Percentiles rank a stretch among this genome's conserved stretches.
Evolutionary conservation across 1,284 basidiomycete species (phyloP).

Genomic region (Fomitopsis betulina): DNA sequence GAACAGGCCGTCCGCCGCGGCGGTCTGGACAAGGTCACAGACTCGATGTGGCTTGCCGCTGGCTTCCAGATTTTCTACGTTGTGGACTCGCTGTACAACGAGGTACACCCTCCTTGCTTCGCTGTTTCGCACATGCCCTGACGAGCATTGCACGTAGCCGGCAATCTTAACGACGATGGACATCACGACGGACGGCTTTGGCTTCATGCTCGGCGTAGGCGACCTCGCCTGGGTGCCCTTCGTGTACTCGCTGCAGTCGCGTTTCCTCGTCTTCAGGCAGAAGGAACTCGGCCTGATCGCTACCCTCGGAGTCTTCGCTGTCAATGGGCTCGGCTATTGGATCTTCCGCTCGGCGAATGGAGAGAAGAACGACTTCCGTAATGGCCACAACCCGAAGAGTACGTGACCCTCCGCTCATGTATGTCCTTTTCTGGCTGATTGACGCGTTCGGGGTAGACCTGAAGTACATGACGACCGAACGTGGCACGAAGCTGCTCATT

Average conservation of each 20-base stretch:
- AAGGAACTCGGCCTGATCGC: slow-evolving; percentile 72
- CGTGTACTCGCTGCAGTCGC: slow-evolving; percentile 90
- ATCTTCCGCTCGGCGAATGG: slow-evolving; percentile 89
- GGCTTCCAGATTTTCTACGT: slow-evolving; percentile 90
- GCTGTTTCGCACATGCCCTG: not conserved
- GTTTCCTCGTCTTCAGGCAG: slow-evolving; percentile 88
- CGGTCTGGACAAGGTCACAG: slow-evolving; percentile 68
- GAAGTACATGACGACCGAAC: slow-evolving; percentile 77
- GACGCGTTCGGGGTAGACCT: slow-evolving; percentile 48
- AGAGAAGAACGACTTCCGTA: slow-evolving; percentile 96
- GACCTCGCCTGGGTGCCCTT: slow-evolving; percentile 96
- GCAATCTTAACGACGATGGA: slow-evolving; percentile 96
- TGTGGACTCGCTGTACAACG: slow-evolving; percentile 83
- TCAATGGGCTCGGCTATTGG: slow-evolving; percentile 82
- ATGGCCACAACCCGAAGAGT: slow-evolving; percentile 93
- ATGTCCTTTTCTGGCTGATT: not conserved
- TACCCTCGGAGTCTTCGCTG: slow-evolving; percentile 57
- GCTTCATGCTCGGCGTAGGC: slow-evolving; percentile 96
- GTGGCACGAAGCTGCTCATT: slow-evolving; percentile 88
- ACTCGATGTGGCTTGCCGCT: slow-evolving; percentile 90
- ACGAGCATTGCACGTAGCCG: slow-evolving; percentile 36
- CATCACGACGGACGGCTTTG: slow-evolving; percentile 96
- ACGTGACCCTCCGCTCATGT: slow-evolving; percentile 13
- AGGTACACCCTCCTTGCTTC: slow-evolving; percentile 44
- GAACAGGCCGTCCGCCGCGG: slow-evolving; percentile 82